These are phyloP conservation scores for Endothia cerciana DNA, from an alignment of 2,329 filamentous ascomycete species.

Conservation along the genomic window DNA sequence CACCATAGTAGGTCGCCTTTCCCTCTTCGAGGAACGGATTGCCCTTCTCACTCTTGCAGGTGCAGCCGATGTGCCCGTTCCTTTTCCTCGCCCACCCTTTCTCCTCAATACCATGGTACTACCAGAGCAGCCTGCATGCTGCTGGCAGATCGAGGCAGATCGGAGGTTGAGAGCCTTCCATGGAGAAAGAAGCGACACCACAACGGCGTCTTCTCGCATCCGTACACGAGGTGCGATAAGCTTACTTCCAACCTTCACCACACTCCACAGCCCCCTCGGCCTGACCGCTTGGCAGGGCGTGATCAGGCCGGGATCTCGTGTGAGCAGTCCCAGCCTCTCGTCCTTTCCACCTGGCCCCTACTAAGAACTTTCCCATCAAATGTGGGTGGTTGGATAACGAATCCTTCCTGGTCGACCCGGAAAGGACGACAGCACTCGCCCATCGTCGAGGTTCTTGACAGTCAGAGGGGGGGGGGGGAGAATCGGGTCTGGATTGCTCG, in stretches of 20 bases:
- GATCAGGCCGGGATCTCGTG: background rate
- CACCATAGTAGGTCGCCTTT: background rate
- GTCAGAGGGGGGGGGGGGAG: too few relatives aligned
- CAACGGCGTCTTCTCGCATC: background rate
- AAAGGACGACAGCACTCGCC: background rate
- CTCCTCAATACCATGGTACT: background rate
- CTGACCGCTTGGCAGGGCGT: constrained; percentile 1
- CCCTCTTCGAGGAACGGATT: background rate
- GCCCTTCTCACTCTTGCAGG: background rate
- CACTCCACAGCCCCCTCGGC: background rate
- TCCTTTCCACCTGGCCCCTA: background rate
- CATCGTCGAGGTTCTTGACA: background rate
- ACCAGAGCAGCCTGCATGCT: background rate
- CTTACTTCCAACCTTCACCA: constrained; percentile 1
- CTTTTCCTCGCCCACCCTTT: background rate
- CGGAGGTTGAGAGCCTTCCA: background rate
- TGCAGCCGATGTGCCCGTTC: background rate
- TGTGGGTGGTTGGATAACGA: background rate
- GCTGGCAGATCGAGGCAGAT: background rate
- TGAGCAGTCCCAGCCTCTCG: background rate
- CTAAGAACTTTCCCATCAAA: background rate
- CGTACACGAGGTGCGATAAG: background rate
- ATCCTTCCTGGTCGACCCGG: background rate
- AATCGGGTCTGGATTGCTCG: background rate
- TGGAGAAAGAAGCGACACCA: background rate